A percentile compares a stretch with the other conserved stretches of the same genome.
phyloP scores from a whole-genome alignment of 2,329 filamentous ascomycete genomes.

The Ceratocystiopsis sp. region DNA sequence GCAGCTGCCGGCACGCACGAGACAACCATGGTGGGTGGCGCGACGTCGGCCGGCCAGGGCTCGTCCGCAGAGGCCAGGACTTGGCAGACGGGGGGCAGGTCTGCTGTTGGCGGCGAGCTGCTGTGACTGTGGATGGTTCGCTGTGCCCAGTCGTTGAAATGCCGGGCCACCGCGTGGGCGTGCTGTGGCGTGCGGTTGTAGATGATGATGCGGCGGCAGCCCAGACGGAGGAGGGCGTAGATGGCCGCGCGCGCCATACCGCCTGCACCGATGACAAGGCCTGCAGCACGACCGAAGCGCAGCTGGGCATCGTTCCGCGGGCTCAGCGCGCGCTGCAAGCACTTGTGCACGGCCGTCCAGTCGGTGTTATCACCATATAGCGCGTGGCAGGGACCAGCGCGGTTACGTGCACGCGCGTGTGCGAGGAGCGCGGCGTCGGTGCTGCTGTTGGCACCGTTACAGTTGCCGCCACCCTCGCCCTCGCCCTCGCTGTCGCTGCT shows the following conservation, averaged over 20 bases:
- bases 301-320: slow-evolving; percentile 39
- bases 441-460: slow-evolving; percentile 6
- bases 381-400: slow-evolving; percentile 40
- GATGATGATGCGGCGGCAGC: slow-evolving; percentile 56
- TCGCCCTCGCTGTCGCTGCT: slow-evolving; percentile 2
- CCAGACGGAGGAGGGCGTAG: slow-evolving; percentile 56
- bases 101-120: background rate
- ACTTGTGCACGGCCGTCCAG: slow-evolving; percentile 27
- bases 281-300: slow-evolving; percentile 33
- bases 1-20: slow-evolving; percentile 56
- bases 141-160: slow-evolving; percentile 42
- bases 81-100: slow-evolving; percentile 21
- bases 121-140: slow-evolving; percentile 3
- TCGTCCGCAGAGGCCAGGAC: slow-evolving; percentile 41
- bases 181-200: slow-evolving; percentile 48
- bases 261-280: slow-evolving; percentile 42
- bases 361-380: slow-evolving; percentile 41
- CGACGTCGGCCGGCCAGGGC: slow-evolving; percentile 44
- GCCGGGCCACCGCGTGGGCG: slow-evolving; percentile 43
- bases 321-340: slow-evolving; percentile 51
- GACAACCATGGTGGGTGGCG: slow-evolving; percentile 51
- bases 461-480: too few relatives aligned
- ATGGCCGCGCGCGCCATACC: slow-evolving; percentile 61
- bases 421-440: slow-evolving; percentile 25
- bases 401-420: slow-evolving; percentile 40